Evolutionary conservation across 2,329 filamentous ascomycete species (phyloP).

Genomic region (Fusarium decemcellulare): DNA sequence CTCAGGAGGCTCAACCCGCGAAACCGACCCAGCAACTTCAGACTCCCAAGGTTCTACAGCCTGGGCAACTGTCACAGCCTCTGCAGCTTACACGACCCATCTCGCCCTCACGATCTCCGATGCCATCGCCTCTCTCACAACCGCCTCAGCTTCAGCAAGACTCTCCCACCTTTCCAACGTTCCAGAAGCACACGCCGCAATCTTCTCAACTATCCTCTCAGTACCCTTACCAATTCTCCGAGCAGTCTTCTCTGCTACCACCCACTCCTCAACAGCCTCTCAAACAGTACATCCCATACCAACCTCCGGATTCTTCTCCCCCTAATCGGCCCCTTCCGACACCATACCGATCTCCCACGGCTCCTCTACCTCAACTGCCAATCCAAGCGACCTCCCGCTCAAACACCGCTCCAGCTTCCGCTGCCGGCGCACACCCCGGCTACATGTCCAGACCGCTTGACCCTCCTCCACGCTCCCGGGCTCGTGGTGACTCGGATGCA

Average conservation of each 20-base stretch:
- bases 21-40: slow-evolving; percentile 21
- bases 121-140: slow-evolving; percentile 37
- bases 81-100: slow-evolving; percentile 24
- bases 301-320: slow-evolving; percentile 27
- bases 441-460: slow-evolving; percentile 43
- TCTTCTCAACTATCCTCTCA: slow-evolving; percentile 33
- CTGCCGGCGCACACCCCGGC: slow-evolving; percentile 20
- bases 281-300: slow-evolving; percentile 36
- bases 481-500: slow-evolving; percentile 45
- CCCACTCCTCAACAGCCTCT: slow-evolving; percentile 18
- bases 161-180: too few relatives aligned
- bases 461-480: slow-evolving; percentile 46
- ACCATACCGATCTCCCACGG: slow-evolving; percentile 29
- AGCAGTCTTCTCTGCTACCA: slow-evolving; percentile 6
- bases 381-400: slow-evolving; percentile 25
- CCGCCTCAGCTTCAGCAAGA: slow-evolving; percentile 28
- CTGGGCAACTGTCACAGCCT: slow-evolving; percentile 32
- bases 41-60: slow-evolving; percentile 32
- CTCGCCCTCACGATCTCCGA: slow-evolving; percentile 33
- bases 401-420: slow-evolving; percentile 20
- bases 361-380: slow-evolving; percentile 34
- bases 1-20: slow-evolving; percentile 12
- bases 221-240: slow-evolving; percentile 15
- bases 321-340: slow-evolving; percentile 32
- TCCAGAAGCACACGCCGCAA: background rate